Percentiles rank a stretch among this genome's conserved stretches.
Evolutionary conservation across 2,329 filamentous ascomycete species (phyloP).

Genomic region (Epicoccum nigrum): DNA sequence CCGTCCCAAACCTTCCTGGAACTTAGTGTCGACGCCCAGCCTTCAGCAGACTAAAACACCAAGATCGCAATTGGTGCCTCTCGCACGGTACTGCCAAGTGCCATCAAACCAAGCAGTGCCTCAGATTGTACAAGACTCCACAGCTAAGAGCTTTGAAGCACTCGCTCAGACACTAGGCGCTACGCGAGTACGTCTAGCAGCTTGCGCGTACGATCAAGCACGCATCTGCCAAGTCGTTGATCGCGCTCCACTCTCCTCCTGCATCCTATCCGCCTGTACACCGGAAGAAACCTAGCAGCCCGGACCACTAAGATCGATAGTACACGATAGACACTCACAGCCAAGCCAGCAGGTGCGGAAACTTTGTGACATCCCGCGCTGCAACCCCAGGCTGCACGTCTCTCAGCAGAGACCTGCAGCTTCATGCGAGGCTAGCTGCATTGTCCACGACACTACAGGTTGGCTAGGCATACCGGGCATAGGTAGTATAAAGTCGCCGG

Average conservation of each 20-base stretch:
- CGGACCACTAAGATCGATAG: constrained; percentile 28
- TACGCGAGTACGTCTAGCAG: constrained; percentile 27
- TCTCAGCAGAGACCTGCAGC: constrained; percentile 10
- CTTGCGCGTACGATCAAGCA: constrained; percentile 32
- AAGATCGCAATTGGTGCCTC: constrained; percentile 21
- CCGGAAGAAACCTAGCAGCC: constrained; percentile 23
- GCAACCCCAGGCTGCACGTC: constrained; percentile 21
- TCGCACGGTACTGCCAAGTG: constrained; percentile 34
- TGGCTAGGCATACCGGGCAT: constrained; percentile 15
- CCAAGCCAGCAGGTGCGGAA: constrained; percentile 30
- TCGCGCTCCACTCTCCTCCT: constrained; percentile 14
- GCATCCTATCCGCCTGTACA: constrained; percentile 21
- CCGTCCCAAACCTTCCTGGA: constrained; percentile 31
- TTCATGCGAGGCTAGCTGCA: constrained; percentile 20
- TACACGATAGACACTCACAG: constrained; percentile 20
- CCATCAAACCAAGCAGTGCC: constrained; percentile 27
- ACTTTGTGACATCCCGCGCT: constrained; percentile 43
- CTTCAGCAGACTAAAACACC: constrained; percentile 23
- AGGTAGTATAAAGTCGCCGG: constrained; percentile 27
- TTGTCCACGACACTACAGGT: constrained; percentile 15
- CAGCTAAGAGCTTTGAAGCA: constrained; percentile 32
- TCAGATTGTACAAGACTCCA: constrained; percentile 18
- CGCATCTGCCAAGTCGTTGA: constrained; percentile 22
- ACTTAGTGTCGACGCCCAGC: constrained; percentile 12
- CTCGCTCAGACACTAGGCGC: constrained; percentile 31